Conservation (phyloP, 2,329 filamentous ascomycete genomes). For the Fusarium buxicola region DNA sequence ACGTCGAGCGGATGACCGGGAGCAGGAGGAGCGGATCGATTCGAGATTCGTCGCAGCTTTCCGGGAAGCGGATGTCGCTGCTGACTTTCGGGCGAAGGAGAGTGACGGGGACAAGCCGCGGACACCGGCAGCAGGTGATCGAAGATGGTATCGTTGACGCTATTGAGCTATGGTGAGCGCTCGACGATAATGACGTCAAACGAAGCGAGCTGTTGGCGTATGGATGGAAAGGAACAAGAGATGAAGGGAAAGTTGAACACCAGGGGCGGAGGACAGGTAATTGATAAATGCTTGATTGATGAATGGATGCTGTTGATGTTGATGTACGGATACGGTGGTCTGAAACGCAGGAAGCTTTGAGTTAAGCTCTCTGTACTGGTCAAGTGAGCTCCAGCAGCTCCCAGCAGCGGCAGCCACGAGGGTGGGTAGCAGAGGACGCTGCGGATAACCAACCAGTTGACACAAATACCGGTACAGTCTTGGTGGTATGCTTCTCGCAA, state of each 20-base stretch:
- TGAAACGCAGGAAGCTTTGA: slow-evolving; percentile 30
- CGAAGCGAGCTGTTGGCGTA: background rate
- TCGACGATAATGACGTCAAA: slow-evolving; percentile 25
- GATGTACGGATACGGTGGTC: slow-evolving; percentile 5
- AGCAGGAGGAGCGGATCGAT: slow-evolving; percentile 54
- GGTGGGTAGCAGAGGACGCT: too few relatives aligned
- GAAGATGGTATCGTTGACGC: slow-evolving; percentile 37
- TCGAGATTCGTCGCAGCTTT: slow-evolving; percentile 49
- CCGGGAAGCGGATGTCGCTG: slow-evolving; percentile 30
- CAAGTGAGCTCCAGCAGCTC: slow-evolving; percentile 37
- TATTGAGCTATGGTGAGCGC: slow-evolving; percentile 39
- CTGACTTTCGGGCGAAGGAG: slow-evolving; percentile 35
- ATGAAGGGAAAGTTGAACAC: slow-evolving; percentile 5
- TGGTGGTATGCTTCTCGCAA: too few relatives aligned
- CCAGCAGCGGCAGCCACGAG: background rate
- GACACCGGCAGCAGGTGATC: slow-evolving; percentile 42
- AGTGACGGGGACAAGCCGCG: slow-evolving; percentile 43
- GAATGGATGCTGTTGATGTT: slow-evolving; percentile 14
- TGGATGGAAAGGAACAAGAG: background rate
- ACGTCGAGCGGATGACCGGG: slow-evolving; percentile 46
- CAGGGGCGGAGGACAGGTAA: slow-evolving; percentile 4
- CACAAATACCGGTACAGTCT: slow-evolving; percentile 3
- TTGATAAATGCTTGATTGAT: slow-evolving; percentile 18
- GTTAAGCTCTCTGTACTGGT: slow-evolving; percentile 33
- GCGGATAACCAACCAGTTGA: slow-evolving; percentile 11